phyloP scores from a whole-genome alignment of 2,329 filamentous ascomycete genomes.

The Epichloe scottii region DNA sequence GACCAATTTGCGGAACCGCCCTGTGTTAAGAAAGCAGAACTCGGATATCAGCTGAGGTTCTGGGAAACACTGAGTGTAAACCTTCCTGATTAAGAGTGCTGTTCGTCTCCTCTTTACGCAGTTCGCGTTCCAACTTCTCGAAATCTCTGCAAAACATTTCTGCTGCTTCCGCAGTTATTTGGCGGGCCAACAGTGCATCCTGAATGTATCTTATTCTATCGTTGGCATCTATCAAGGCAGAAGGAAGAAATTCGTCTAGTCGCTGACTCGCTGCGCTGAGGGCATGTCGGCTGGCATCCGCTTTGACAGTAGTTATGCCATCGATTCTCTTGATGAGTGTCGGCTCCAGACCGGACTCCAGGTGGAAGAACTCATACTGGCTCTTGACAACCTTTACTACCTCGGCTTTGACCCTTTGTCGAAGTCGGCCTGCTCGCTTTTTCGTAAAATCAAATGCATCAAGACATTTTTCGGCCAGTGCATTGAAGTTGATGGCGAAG shows the following conservation, averaged over 20 bases:
- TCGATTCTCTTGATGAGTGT: conserved; percentile 46
- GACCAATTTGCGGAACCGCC: too few relatives aligned
- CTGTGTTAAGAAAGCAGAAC: conserved; percentile 38
- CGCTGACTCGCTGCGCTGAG: conserved; percentile 60
- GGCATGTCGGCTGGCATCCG: conserved; percentile 33
- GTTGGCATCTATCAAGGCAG: conserved; percentile 82
- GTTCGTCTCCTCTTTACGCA: conserved; percentile 30
- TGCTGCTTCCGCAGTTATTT: conserved; percentile 72
- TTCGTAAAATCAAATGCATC: conserved; percentile 51
- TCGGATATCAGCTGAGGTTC: conserved; percentile 47
- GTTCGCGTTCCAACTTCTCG: conserved; percentile 42
- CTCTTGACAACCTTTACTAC: conserved; percentile 46
- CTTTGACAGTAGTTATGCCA: conserved; percentile 15
- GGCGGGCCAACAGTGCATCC: conserved; percentile 57
- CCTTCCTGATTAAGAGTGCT: conserved; percentile 13
- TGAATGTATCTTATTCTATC: conserved; percentile 66
- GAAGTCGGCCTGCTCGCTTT: conserved; percentile 40
- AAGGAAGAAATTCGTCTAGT: conserved; percentile 84
- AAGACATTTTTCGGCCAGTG: conserved; percentile 44
- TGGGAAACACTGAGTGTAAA: conserved; percentile 35
- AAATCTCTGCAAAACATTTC: conserved; percentile 79
- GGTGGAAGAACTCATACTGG: conserved; percentile 61
- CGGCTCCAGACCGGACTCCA: conserved; percentile 58
- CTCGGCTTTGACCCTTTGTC: conserved; percentile 41
- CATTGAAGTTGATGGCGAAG: conserved; percentile 61